Base-by-base conservation (phyloP, 1,284 basidiomycete genomes). In the Tilletiaria anomala region DNA sequence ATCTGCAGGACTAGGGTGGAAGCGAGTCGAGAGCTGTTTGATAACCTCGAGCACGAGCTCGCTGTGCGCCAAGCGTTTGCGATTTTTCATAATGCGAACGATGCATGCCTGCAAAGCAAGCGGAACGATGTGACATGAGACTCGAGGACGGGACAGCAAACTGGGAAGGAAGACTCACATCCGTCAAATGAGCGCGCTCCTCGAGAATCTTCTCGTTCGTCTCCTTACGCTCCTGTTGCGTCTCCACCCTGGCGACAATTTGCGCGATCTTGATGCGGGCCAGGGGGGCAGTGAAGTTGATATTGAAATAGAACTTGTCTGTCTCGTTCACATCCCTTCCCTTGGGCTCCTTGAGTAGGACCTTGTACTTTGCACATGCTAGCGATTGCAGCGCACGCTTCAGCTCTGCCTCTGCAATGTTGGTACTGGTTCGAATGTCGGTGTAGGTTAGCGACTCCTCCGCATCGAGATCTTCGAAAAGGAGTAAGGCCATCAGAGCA, bases 1-100 rank as follows among this genome's bases (percentile, higher is more conserved):
- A 48, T 77, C 73, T 24, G 78, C 67, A 32, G 88, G 80, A 51
- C 82, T 79, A 0, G 93, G 91, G 41, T 77, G 76, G 73, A 97
- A 99, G 3, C 93, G 77, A 45, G 71, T 72, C 11, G 80, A 72
- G 2, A 99, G 71, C 61, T 96, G 91, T 14, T 78, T 76, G 29
- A 85, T 84, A 19, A 88, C 86, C 68, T 97, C 89, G 54, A 82
- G 82, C 43, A 96, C 75, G 14, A 99, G 75, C 46, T 91, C 87
- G 49, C 80, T 85, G 65, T 96, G 88, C 5, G 73, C 70, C 77
- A 96, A 79, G 43, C 76, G 76, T 68, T 96, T 96, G 47, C 89
- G 73, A 62, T 87, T 81, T 71, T 99, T 97, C 93, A 99, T 97
- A 29, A 96, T 80, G 31, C 93, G 79, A 18, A 97, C 93, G 48